Evolutionary conservation across 2,329 filamentous ascomycete species (phyloP), one percentile per base, ranked within the genome.

Genomic region (Chaetomium sp.): DNA sequence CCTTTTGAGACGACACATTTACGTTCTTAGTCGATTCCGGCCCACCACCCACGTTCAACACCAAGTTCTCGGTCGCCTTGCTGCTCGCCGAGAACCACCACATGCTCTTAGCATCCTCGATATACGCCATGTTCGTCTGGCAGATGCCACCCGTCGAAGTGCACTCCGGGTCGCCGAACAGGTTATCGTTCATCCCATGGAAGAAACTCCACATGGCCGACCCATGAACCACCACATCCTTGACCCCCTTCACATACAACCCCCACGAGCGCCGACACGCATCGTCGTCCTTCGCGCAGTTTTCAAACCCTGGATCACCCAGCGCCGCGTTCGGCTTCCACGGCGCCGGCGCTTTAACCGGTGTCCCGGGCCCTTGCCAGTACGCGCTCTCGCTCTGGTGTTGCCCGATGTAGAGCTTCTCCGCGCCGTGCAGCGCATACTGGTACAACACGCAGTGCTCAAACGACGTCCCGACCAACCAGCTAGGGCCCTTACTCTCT

Each of bases 401-500:
- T 63, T 75, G 69, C 19, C 68, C 71, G 9, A 73, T 64, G 62
- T 74, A 78, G 40, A 79, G 65, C 49, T 76, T 72, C 19, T 67
- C 55, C 1, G 75, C 75, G 40, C 70, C 69, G 58, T 74, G 67
- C 55, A 80, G 69, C 49, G 79, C 74, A 65, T 79, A 78, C 61
- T 81, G 75, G 65, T 82, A 82, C 37, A 82, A 66, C 5, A 72
- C 70, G 47, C 66, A 67, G 65, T 82, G 79, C 65, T 82, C 79
- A 33, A 74, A 76, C 1, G 73, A 73, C 3, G 76, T 78, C 34
- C 77, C 79, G 48, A 77, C 69, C 38, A 83, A 68, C 80, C 80
- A 83, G 27, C 74, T 78, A 2, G 76, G 75, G 6, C 70, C 69
- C 12, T 71, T 73, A 12, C 72, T 73, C 60, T 80, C 74, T 42